A percentile compares a stretch with the other conserved stretches of the same genome.
Conservation (phyloP, 257 asterid species). For the Pogostemon cablin region DNA sequence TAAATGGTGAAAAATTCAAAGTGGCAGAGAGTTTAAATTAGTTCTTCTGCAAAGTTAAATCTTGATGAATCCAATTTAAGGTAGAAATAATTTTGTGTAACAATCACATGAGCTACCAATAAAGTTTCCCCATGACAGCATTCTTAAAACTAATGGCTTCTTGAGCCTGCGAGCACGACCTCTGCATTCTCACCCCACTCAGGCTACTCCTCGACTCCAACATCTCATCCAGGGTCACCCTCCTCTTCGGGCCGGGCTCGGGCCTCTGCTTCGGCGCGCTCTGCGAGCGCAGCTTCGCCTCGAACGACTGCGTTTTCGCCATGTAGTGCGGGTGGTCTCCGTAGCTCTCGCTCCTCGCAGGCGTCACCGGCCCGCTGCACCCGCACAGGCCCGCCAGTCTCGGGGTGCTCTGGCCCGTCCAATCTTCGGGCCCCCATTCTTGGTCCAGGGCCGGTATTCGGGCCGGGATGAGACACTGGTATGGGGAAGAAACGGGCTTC, state of each 20-base stretch:
- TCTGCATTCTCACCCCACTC: slow-evolving; percentile 75
- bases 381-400: slow-evolving; percentile 44
- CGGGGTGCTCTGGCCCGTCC: slow-evolving; percentile 76
- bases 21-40: no score
- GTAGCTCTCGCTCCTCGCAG: slow-evolving; percentile 55
- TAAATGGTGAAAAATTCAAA: no score
- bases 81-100: slow-evolving; percentile 10
- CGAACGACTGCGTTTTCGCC: slow-evolving; percentile 82
- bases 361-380: slow-evolving; percentile 37
- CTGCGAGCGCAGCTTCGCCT: slow-evolving; percentile 70
- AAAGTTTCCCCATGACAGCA: slow-evolving; percentile 53
- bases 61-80: not conserved
- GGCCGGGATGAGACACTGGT: slow-evolving; percentile 1
- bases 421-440: slow-evolving; percentile 50
- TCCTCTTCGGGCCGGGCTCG: slow-evolving; percentile 52
- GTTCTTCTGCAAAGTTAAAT: no score
- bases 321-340: slow-evolving; percentile 59
- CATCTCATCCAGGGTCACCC: slow-evolving; percentile 48
- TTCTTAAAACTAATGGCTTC: slow-evolving; percentile 63
- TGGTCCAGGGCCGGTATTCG: slow-evolving; percentile 38
- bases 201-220: slow-evolving; percentile 64
- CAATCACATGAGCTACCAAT: slow-evolving; percentile 45
- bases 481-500: slow-evolving; percentile 34
- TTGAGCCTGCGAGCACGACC: slow-evolving; percentile 65
- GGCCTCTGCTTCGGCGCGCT: slow-evolving; percentile 86